Percentiles rank a stretch among this genome's conserved stretches.
These are phyloP conservation scores for Chrysopogon serrulatus DNA, from an alignment of 176 grass and related monocot genomes.

Conservation along the genomic window DNA sequence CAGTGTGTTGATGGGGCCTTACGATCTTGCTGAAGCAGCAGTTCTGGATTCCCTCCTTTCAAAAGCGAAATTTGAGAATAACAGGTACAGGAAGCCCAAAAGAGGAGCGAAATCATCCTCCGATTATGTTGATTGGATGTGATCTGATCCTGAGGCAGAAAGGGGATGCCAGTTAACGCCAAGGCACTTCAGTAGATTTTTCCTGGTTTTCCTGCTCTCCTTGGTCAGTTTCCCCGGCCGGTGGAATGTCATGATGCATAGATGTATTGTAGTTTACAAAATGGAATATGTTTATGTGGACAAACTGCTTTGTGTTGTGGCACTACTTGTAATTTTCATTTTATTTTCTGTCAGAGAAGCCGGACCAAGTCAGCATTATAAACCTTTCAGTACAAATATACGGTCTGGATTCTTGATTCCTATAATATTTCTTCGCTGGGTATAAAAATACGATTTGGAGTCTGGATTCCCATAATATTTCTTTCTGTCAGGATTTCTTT, in stretches of 20 bases:
- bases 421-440: too few relatives aligned
- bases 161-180: not conserved
- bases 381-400: not conserved
- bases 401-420: too few relatives aligned
- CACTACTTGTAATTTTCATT: not conserved
- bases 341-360: not conserved
- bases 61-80: constrained; percentile 47
- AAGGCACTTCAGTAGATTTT: not conserved
- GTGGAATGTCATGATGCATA: not conserved
- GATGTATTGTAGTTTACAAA: not conserved
- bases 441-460: too few relatives aligned
- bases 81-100: constrained; percentile 38
- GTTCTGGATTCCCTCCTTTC: constrained; percentile 45
- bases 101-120: constrained; percentile 33
- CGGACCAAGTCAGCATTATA: not conserved
- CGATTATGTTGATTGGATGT: constrained; percentile 48
- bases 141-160: not conserved
- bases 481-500: not conserved
- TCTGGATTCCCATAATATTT: not conserved
- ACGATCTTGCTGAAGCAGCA: constrained; percentile 33
- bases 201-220: not conserved
- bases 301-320: not conserved
- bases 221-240: not conserved
- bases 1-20: constrained; percentile 36
- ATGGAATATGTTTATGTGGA: not conserved